Evolutionary conservation across 139 green algal genomes (phyloP).

Genomic region (Tetraselmis striata): DNA sequence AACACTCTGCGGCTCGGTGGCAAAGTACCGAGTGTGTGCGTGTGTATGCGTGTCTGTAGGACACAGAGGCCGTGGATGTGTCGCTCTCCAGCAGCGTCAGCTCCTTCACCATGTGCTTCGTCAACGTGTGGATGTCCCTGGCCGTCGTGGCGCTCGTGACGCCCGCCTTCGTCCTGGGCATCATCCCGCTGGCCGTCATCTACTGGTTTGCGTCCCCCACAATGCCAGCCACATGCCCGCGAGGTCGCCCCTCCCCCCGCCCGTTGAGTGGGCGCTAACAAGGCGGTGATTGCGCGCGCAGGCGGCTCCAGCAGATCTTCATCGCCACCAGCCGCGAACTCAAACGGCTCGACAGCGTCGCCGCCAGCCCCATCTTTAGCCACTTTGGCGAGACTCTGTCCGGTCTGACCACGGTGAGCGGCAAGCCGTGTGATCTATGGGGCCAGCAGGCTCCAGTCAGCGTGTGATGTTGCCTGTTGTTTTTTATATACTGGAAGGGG

Average conservation of each 20-base stretch:
- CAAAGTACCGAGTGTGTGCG: too few species aligned
- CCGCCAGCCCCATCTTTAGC: slow-evolving; percentile 76
- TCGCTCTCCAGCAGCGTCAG: slow-evolving; percentile 35
- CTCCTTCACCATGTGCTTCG: slow-evolving; percentile 44
- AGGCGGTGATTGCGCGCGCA: background rate
- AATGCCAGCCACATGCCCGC: too few species aligned
- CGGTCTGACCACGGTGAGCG: slow-evolving; percentile 3
- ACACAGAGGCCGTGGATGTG: slow-evolving; percentile 70
- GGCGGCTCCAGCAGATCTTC: slow-evolving; percentile 50
- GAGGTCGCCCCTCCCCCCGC: too few species aligned
- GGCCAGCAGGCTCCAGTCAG: too few species aligned
- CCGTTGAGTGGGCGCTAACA: too few species aligned
- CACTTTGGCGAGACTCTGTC: slow-evolving; percentile 52
- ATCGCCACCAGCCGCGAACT: slow-evolving; percentile 69
- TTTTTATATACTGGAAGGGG: too few species aligned
- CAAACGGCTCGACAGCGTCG: slow-evolving; percentile 77
- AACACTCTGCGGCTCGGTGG: too few species aligned
- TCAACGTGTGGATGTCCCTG: slow-evolving; percentile 38
- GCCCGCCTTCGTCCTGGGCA: slow-evolving; percentile 41
- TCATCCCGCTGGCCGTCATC: slow-evolving; percentile 50
- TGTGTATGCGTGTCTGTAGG: too few species aligned
- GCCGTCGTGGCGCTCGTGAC: slow-evolving; percentile 53
- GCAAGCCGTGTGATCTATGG: too few species aligned
- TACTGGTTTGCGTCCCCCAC: slow-evolving; percentile 56
- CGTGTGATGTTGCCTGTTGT: too few species aligned